phyloP scores from a whole-genome alignment of 116 monocot genomes.

The Posidonia oceanica region DNA sequence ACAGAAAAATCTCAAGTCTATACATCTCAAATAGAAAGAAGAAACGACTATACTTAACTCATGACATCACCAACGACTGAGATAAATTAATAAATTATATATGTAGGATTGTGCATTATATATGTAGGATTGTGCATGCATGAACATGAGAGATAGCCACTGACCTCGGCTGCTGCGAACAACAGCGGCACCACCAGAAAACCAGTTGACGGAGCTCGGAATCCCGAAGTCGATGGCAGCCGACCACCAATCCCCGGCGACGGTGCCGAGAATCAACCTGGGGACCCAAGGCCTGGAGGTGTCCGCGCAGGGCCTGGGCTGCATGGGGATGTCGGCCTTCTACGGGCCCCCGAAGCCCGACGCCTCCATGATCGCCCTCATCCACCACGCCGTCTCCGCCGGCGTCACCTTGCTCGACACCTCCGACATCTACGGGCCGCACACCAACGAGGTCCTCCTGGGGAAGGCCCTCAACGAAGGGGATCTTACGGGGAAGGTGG shows the following conservation, averaged over 20 bases:
- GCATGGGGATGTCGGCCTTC: constrained; percentile 76
- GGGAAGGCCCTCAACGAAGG: constrained; percentile 30
- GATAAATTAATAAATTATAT: no score
- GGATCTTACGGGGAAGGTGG: constrained; percentile 33
- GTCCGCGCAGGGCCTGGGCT: constrained; percentile 59
- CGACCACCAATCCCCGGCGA: neutral
- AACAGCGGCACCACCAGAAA: no score
- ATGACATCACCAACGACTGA: no score
- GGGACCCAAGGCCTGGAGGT: constrained; percentile 57
- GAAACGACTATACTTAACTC: no score
- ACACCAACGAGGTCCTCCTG: constrained; percentile 59
- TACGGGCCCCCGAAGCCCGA: constrained; percentile 62
- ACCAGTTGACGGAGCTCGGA: neutral
- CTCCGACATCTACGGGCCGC: constrained; percentile 67
- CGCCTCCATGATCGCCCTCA: constrained; percentile 43
- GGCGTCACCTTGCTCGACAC: constrained; percentile 71
- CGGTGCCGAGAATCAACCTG: constrained; percentile 23
- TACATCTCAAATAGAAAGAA: no score
- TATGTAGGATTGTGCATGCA: no score
- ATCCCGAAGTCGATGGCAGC: neutral
- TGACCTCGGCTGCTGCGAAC: no score
- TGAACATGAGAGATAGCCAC: no score
- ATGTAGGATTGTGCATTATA: no score
- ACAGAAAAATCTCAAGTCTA: no score
- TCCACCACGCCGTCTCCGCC: constrained; percentile 36